These are phyloP conservation scores for Arctostaphylos glauca DNA, from an alignment of 148 eudicot genomes.

Conservation along the genomic window DNA sequence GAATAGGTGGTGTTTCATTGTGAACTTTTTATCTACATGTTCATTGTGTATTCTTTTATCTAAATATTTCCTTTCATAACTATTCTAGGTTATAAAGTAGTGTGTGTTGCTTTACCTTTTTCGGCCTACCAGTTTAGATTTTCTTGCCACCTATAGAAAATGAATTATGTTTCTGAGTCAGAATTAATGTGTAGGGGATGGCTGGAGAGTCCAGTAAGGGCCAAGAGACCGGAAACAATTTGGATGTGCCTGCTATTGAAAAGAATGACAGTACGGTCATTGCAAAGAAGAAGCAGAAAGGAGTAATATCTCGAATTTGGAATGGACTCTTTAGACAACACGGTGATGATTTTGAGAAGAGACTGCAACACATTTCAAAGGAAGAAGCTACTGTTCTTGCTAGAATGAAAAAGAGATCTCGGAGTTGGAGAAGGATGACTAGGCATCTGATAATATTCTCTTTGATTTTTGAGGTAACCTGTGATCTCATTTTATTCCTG, in stretches of 20 bases:
- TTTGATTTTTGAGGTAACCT: constrained; percentile 62
- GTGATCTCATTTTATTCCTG: neutral
- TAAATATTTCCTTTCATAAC: neutral
- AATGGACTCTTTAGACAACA: constrained; percentile 50
- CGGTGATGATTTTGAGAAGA: constrained; percentile 69
- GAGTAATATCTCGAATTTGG: constrained; percentile 69
- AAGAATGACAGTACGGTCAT: constrained; percentile 27
- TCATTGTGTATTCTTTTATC: neutral
- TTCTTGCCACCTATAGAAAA: neutral
- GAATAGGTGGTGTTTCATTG: neutral
- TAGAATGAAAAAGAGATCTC: constrained; percentile 65
- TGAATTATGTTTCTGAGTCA: neutral
- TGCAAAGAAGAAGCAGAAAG: constrained; percentile 50
- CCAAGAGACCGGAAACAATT: constrained; percentile 29
- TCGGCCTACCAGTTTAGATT: neutral
- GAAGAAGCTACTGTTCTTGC: constrained; percentile 62
- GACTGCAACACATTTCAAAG: constrained; percentile 68
- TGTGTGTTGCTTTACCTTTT: neutral
- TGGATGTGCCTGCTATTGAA: constrained; percentile 31
- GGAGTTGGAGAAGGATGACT: constrained; percentile 50
- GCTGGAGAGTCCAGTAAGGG: constrained; percentile 54
- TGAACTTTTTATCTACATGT: neutral
- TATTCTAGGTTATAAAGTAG: neutral
- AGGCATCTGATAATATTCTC: constrained; percentile 60
- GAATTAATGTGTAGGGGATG: constrained; percentile 41